These are phyloP conservation scores for Cryptococcus sp. DNA, from an alignment of 1,284 basidiomycete species.

Conservation along the genomic window DNA sequence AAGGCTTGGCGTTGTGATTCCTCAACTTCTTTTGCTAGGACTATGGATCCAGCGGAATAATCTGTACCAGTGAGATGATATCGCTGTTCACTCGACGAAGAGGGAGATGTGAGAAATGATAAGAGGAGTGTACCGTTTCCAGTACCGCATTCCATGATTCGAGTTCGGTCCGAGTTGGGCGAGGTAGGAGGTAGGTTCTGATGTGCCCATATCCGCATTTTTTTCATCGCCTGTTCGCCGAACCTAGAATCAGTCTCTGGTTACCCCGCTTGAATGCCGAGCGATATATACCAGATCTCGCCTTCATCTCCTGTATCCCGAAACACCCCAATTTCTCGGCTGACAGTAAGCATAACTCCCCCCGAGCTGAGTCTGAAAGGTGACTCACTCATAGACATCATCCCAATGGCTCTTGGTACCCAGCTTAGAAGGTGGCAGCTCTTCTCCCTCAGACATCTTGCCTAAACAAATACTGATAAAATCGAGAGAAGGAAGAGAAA, in stretches of 20 bases:
- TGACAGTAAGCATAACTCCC: slow-evolving; percentile 8
- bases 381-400: slow-evolving; percentile 43
- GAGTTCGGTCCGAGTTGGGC: slow-evolving; percentile 14
- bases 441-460: slow-evolving; percentile 25
- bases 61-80: slow-evolving; percentile 46
- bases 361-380: neutral
- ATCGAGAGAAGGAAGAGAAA: neutral
- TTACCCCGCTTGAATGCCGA: neutral
- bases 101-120: slow-evolving; percentile 42
- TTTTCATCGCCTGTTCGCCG: slow-evolving; percentile 41
- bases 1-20: slow-evolving; percentile 16
- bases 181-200: slow-evolving; percentile 25
- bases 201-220: slow-evolving; percentile 46
- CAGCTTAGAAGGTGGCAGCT: slow-evolving; percentile 45
- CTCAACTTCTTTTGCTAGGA: slow-evolving; percentile 35
- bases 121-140: slow-evolving; percentile 48
- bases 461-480: neutral
- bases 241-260: slow-evolving; percentile 28
- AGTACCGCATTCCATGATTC: slow-evolving; percentile 40
- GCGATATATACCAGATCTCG: slow-evolving; percentile 40
- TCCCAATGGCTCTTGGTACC: slow-evolving; percentile 50
- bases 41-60: slow-evolving; percentile 36
- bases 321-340: slow-evolving; percentile 47
- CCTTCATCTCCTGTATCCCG: slow-evolving; percentile 43
- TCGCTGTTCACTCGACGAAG: slow-evolving; percentile 13